These are phyloP conservation scores for Venustampulla echinocandica DNA, from an alignment of 495 filamentous ascomycete genomes.

Conservation along the genomic window DNA sequence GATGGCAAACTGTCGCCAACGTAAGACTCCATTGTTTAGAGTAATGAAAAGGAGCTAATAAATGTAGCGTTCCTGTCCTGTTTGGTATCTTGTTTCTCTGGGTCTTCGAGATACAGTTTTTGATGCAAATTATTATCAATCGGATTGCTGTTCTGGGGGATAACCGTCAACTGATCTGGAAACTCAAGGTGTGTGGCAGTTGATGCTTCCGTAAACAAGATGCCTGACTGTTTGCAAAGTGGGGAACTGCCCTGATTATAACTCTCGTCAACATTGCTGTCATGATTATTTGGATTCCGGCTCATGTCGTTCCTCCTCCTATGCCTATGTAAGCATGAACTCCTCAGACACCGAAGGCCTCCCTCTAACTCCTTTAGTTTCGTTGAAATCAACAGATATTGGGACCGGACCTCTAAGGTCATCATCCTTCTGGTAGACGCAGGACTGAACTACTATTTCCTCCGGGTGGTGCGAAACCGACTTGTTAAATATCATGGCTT, in stretches of 20 bases:
- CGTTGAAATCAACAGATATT: slow-evolving; percentile 11
- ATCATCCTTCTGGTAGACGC: slow-evolving; percentile 17
- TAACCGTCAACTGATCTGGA: background rate
- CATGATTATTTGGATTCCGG: slow-evolving; percentile 41
- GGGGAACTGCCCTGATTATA: slow-evolving; percentile 29
- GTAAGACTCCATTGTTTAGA: slow-evolving; percentile 15
- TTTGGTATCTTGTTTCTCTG: slow-evolving; percentile 28
- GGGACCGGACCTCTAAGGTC: slow-evolving; percentile 12
- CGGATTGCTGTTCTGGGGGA: background rate
- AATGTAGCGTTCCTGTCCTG: slow-evolving; percentile 21
- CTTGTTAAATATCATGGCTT: slow-evolving; percentile 29
- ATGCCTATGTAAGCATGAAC: slow-evolving; percentile 18
- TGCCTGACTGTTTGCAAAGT: slow-evolving; percentile 24
- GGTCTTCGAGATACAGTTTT: slow-evolving; percentile 22
- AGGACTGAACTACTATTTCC: slow-evolving; percentile 16
- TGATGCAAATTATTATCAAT: slow-evolving; percentile 3
- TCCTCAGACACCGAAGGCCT: background rate
- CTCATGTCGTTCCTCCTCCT: slow-evolving; percentile 29
- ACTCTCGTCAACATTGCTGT: slow-evolving; percentile 37
- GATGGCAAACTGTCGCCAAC: slow-evolving; percentile 27
- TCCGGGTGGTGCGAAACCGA: slow-evolving; percentile 11
- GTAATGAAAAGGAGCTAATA: background rate
- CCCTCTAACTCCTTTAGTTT: slow-evolving; percentile 19
- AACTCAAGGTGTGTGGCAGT: background rate
- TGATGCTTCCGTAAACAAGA: background rate